Percentiles rank a stretch among this genome's conserved stretches.
Conservation (phyloP, 352 stramenopile genomes). For the Globisporangium canariense region DNA sequence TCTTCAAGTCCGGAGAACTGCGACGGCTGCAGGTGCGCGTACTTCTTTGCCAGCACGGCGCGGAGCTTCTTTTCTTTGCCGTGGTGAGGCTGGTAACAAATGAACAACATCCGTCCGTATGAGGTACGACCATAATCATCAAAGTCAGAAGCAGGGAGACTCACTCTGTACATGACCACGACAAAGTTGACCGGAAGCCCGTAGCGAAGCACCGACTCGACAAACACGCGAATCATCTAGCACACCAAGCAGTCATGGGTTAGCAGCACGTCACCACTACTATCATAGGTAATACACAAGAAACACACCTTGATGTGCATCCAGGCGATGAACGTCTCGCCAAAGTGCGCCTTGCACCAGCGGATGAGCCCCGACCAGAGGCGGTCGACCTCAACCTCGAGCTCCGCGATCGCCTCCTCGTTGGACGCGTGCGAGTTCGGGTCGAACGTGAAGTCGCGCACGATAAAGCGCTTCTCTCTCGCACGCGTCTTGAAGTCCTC, state of each 20-base stretch:
- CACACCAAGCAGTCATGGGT: neutral
- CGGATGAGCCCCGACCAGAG: slow-evolving; percentile 93
- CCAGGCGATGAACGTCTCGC: slow-evolving; percentile 97
- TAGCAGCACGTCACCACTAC: neutral
- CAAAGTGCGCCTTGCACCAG: slow-evolving; percentile 98
- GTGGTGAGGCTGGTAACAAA: slow-evolving; percentile 44
- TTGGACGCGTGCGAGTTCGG: slow-evolving; percentile 85
- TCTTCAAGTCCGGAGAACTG: slow-evolving; percentile 83
- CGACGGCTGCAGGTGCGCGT: slow-evolving; percentile 78
- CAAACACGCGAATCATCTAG: slow-evolving; percentile 93
- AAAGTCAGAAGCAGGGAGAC: slow-evolving; percentile 14
- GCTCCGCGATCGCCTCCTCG: slow-evolving; percentile 80
- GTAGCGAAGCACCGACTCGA: slow-evolving; percentile 97
- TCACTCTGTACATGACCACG: slow-evolving; percentile 77
- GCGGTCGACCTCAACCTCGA: slow-evolving; percentile 91
- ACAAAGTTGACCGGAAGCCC: slow-evolving; percentile 96
- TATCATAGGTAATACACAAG: neutral
- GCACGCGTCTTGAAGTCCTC: slow-evolving; percentile 92
- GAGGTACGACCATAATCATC: neutral
- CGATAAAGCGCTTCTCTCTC: slow-evolving; percentile 92
- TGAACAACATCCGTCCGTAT: slow-evolving; percentile 1
- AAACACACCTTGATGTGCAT: slow-evolving; percentile 96
- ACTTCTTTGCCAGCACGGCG: slow-evolving; percentile 77
- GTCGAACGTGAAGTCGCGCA: slow-evolving; percentile 93
- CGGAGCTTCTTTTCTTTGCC: slow-evolving; percentile 86